phyloP scores from a whole-genome alignment of 306 rosid species.

The Abrus precatorius region DNA sequence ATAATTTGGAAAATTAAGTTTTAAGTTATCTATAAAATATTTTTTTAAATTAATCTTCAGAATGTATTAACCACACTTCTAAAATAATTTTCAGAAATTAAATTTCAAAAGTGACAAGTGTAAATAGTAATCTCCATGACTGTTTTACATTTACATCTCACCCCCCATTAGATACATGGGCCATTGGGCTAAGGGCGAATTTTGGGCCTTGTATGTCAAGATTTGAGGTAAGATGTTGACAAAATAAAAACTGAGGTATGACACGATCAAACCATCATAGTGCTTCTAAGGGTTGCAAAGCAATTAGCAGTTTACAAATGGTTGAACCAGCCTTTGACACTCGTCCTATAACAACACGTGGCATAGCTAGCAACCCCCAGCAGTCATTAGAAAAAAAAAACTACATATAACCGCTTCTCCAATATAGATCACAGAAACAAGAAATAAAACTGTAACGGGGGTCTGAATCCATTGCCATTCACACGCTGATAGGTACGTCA shows the following conservation, averaged over 20 bases:
- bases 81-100: too few species aligned
- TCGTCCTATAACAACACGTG: conserved; percentile 52
- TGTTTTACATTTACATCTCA: background rate
- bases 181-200: background rate
- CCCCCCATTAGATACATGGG: background rate
- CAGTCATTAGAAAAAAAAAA: conserved; percentile 44
- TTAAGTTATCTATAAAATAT: too few species aligned
- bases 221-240: background rate
- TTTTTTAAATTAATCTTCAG: too few species aligned
- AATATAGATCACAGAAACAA: conserved; percentile 37
- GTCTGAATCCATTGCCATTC: conserved; percentile 51
- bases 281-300: background rate
- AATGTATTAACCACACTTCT: too few species aligned
- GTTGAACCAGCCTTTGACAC: conserved; percentile 34
- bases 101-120: too few species aligned
- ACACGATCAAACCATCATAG: background rate
- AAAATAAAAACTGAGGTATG: too few species aligned
- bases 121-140: too few species aligned
- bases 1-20: too few species aligned
- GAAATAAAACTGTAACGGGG: background rate
- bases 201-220: background rate
- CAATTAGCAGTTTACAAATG: conserved; percentile 45
- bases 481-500: conserved; percentile 48
- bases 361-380: conserved; percentile 41
- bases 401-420: conserved; percentile 39